phyloP scores from a whole-genome alignment of 345 rosid genomes.

The Boechera divaricarpa region DNA sequence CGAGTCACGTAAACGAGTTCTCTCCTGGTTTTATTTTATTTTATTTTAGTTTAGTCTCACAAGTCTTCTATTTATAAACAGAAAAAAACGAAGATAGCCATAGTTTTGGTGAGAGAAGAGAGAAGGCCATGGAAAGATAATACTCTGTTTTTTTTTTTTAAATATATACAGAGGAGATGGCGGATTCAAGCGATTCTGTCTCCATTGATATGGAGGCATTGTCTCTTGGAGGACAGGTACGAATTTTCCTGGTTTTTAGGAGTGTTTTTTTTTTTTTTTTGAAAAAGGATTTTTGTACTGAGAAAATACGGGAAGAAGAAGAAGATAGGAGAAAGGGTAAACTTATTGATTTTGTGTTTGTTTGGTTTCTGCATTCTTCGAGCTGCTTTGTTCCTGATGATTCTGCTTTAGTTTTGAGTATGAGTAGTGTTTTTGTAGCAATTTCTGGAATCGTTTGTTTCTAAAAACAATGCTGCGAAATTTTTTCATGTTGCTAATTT shows the following conservation, averaged over 20 bases:
- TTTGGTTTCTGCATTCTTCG: conserved; percentile 13
- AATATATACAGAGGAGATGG: conserved; percentile 50
- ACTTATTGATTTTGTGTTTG: background rate
- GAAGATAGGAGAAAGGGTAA: conserved; percentile 26
- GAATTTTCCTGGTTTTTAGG: background rate
- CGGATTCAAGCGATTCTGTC: conserved; percentile 88
- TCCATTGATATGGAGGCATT: conserved; percentile 82
- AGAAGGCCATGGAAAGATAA: conserved; percentile 38
- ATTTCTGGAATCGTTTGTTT: conserved; percentile 22
- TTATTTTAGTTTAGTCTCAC: conserved; percentile 5
- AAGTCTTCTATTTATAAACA: conserved; percentile 44
- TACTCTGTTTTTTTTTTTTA: conserved; percentile 29
- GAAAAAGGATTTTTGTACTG: background rate
- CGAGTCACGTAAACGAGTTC: conserved; percentile 51
- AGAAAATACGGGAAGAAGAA: conserved; percentile 39
- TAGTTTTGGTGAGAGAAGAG: conserved; percentile 36
- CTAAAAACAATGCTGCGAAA: conserved; percentile 3
- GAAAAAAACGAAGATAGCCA: conserved; percentile 38
- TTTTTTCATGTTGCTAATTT: conserved; percentile 2
- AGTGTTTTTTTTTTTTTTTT: background rate
- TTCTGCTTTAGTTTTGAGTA: background rate
- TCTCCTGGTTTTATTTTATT: background rate
- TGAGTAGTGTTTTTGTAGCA: background rate
- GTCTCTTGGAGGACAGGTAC: conserved; percentile 78
- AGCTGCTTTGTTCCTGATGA: conserved; percentile 24